These are phyloP conservation scores for Ottelia alismoides DNA, from an alignment of 106 monocot genomes.

Conservation along the genomic window DNA sequence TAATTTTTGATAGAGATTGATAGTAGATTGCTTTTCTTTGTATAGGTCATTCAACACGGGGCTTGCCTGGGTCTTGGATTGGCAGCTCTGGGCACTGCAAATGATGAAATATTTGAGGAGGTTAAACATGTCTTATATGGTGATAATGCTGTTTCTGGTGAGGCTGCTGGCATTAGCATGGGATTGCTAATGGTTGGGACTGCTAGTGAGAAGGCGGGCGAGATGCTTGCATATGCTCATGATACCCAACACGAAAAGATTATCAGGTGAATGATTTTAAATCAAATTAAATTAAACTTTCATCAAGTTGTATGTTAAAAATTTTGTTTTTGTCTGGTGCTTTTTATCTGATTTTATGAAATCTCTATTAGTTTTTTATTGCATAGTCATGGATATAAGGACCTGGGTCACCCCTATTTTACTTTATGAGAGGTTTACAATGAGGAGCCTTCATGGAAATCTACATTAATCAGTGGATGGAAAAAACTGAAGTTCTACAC, in stretches of 20 bases:
- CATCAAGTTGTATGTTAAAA: too few species aligned
- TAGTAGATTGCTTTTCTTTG: too few species aligned
- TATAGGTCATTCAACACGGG: constrained; percentile 98
- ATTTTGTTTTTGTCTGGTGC: background rate
- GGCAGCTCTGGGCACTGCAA: constrained; percentile 90
- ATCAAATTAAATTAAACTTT: too few species aligned
- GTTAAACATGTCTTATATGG: constrained; percentile 84
- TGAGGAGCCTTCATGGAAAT: too few species aligned
- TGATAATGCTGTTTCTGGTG: constrained; percentile 94
- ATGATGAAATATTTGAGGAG: constrained; percentile 95
- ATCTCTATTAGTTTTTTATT: too few species aligned
- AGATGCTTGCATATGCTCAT: constrained; percentile 99
- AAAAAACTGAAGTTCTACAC: too few species aligned
- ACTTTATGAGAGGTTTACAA: too few species aligned
- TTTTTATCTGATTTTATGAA: background rate
- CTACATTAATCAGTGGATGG: too few species aligned
- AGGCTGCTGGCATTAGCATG: constrained; percentile 99
- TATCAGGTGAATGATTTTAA: constrained; percentile 50
- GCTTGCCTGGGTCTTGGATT: constrained; percentile 94
- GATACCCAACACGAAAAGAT: constrained; percentile 99
- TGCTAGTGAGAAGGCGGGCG: constrained; percentile 81
- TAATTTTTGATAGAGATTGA: too few species aligned
- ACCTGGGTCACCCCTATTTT: too few species aligned
- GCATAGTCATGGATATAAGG: too few species aligned
- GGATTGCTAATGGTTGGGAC: constrained; percentile 96